Evolutionary conservation across 2,329 filamentous ascomycete genomes (phyloP), one percentile per base, ranked within the genome.

Genomic region (Phaeosphaeria sp.): DNA sequence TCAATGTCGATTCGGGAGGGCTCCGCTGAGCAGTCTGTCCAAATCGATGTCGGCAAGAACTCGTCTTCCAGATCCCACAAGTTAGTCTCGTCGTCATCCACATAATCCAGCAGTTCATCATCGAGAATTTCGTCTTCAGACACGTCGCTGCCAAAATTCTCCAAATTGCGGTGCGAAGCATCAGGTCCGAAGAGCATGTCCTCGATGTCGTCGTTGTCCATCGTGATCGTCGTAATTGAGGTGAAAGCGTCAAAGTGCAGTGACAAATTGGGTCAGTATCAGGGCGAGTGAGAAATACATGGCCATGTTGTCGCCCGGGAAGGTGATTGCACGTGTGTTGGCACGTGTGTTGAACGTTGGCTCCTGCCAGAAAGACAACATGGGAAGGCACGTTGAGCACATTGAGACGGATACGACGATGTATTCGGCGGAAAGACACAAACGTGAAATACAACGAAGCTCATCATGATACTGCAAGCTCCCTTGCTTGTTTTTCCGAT

Each of bases 101-200:
- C 25, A 18, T 53, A 30, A 11, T 71, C 66, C 7, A 74, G 60
- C 18, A 75, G 62, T 0, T 73, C 67, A 6, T 71, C 67, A 8
- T 68, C 66, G 8, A 74, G 60, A 18, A 75, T 63, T 1, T 73
- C 67, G 4, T 71, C 67, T 7, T 68, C 60, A 6, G 58, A 65
- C 0, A 53, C 51, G 42, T 71, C 51, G 11, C 63, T 52, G 46
- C 58, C 53, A 21, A 43, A 7, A 33, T 63, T 58, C 3, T 64
- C 63, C 7, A 61, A 22, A n/a, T 53, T 56, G 8, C 57, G 59
- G 21, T 71, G 68, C 1, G 67, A 66, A 13, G 57, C 59, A 24
- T 52, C 45, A 7, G 51, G 43, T 18, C 60, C 63, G 49, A 77
- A 74, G 5, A 78, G 67, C 52, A 75, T 69, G 42, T 76, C 71